Conservation (phyloP, 106 monocot genomes). For the Allium fistulosum region DNA sequence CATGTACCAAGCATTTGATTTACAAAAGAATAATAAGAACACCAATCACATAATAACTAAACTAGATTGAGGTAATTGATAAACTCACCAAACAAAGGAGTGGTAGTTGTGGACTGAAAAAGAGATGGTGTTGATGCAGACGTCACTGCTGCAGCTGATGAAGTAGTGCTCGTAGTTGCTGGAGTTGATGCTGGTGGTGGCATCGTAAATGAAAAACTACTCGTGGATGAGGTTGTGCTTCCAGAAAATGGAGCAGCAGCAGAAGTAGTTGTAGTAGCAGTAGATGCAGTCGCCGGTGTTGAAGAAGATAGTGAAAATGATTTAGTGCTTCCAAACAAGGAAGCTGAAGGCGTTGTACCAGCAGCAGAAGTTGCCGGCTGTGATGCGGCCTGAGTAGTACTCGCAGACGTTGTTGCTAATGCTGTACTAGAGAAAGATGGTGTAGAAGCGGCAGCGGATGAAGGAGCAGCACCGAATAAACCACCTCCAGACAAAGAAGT, state of each 20-base stretch:
- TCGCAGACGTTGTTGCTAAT: not conserved
- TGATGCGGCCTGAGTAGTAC: not conserved
- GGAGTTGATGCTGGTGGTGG: not conserved
- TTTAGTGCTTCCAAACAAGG: constrained; percentile 1
- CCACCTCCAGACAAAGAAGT: not conserved
- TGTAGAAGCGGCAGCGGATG: not conserved
- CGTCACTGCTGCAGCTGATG: not conserved
- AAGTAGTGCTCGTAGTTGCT: not conserved
- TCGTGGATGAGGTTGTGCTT: not conserved
- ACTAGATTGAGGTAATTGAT: too few relatives aligned
- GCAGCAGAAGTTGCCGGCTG: not conserved
- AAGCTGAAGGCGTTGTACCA: not conserved
- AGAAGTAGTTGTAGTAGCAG: not conserved
- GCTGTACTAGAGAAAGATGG: not conserved
- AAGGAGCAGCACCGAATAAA: not conserved
- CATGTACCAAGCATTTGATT: too few relatives aligned
- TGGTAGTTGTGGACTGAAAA: not conserved
- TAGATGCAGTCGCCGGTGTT: not conserved
- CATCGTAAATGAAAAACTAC: not conserved
- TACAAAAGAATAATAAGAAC: too few relatives aligned
- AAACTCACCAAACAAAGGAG: not conserved
- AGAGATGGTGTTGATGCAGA: not conserved
- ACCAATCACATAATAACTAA: too few relatives aligned
- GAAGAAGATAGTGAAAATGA: not conserved
- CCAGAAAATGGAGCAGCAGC: not conserved